These are phyloP conservation scores for Biscogniauxia marginata DNA, from an alignment of 2,329 filamentous ascomycete genomes.

Conservation along the genomic window DNA sequence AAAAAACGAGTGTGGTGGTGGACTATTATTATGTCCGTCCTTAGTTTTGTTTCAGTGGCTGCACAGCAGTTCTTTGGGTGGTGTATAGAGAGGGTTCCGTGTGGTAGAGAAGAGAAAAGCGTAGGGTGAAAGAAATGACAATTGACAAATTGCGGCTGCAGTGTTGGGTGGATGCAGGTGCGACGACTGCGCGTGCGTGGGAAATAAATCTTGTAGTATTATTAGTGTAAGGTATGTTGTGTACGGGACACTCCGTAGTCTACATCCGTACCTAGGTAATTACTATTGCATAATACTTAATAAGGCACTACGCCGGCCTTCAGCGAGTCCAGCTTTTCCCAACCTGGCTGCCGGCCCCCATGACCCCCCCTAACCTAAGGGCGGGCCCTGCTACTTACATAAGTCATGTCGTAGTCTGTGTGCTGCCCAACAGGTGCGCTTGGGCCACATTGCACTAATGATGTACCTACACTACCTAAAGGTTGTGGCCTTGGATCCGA, in stretches of 20 bases:
- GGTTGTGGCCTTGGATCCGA: background rate
- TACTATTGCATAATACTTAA: too few species aligned
- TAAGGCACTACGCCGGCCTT: too few species aligned
- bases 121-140: background rate
- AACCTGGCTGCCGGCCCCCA: too few species aligned
- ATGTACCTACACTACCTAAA: too few species aligned
- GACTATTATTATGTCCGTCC: background rate
- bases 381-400: too few species aligned
- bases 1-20: background rate
- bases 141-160: background rate
- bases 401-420: too few species aligned
- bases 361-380: too few species aligned
- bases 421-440: too few species aligned
- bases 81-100: background rate
- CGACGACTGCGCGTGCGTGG: background rate
- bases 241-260: too few species aligned
- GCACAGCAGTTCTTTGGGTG: background rate
- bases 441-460: too few species aligned
- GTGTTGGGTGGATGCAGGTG: background rate
- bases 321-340: too few species aligned
- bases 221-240: background rate
- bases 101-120: background rate
- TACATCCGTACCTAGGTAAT: too few species aligned
- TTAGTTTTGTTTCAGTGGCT: background rate
- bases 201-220: background rate